Evolutionary conservation across 148 eudicot genomes (phyloP), one percentile per base, ranked within the genome.

Genomic region (Camellia japonica): DNA sequence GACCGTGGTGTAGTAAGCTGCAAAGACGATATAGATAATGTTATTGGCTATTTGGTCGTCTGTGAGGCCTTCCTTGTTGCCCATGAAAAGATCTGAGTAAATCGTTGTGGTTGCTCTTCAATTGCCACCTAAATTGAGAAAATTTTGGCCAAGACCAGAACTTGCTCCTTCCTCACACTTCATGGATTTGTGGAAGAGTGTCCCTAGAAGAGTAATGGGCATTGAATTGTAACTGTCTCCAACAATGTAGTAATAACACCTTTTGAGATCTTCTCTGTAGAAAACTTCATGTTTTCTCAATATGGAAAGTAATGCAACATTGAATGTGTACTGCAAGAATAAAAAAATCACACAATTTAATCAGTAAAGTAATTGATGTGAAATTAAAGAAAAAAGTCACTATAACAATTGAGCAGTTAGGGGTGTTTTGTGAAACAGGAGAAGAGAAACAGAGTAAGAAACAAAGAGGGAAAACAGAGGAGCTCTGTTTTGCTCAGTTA

Each of bases 191-290:
- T 93, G 85, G 81, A 95, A 95, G 3, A 91, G 90, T 18, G 98
- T 95, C 49, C 97, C 97, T 0, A 97, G 98, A 10, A 93, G 83
- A 72, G 93, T 95, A 23, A 95, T 89, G 0, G 97, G 92, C 94
- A 95, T 91, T 20, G 98, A 95, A 73, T 93, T 95, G 89, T 95
- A 95, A 23, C 98, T 97, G 71, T 88, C 91, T 52, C 93, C 97
- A 23, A 95, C 81, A 70, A 83, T 74, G 88, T 93, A 87, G 79
- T 95, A 30, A 30, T 30, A 95, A 74, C 97, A 95, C 64, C 87
- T 85, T 83, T 93, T 95, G 42, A 95, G 86, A 76, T 95, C 94
- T 63, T 93, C 98, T 75, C 92, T 88, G 87, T 93, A 90, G 16
- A 78, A 80, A 51, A 85, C 78, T 38, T 91, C 98, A 70, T 95